Base-by-base conservation (phyloP, 257 asterid species). In the Fraxinus excelsior region DNA sequence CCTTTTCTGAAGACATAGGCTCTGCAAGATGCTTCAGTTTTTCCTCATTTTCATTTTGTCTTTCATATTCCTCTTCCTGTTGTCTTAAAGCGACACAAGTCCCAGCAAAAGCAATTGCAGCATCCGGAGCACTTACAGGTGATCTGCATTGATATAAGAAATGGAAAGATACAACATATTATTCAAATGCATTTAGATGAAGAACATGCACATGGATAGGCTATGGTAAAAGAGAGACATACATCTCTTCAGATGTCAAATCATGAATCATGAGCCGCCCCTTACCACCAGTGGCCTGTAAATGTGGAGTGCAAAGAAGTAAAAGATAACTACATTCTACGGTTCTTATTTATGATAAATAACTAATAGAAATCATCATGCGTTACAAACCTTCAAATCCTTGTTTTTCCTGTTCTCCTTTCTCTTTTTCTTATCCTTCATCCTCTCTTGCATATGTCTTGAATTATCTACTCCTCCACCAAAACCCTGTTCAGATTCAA, bases 41-140 rank as follows among this genome's bases (percentile, higher is more conserved):
- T 9, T 98, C 97, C 83, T 90, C 98, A 81, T 96, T 89, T 87
- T 96, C 99, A 69, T 91, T 88, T 53, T 89, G 90, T 76, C 99
- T 89, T 86, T 96, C 98, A 85, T 89, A 91, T 80, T 93, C 99
- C 81, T 89, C 97, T 78, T 90, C 92, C 80, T 83, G 86, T 60
- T 82, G 81, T 62, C 72, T 85, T 67, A 86, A 75, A 77, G 86
- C 84, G 62, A 83, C 94, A 80, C 80, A 84, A 85, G 67, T 71
- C 60, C 81, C 86, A 87, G 82, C 85, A 80, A 75, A 73, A 42
- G 80, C 82, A 67, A 82, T 78, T 78, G 72, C 90, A 19, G 84
- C 71, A 53, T 77, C 89, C 53, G 58, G 83, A 67, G 42, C 85
- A 84, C 78, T 89, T 81, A 84, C 80, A 78, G 79, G 82, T 79